These are phyloP conservation scores for Tricholoma hemisulphureum DNA, from an alignment of 768 basidiomycete species.

Conservation along the genomic window DNA sequence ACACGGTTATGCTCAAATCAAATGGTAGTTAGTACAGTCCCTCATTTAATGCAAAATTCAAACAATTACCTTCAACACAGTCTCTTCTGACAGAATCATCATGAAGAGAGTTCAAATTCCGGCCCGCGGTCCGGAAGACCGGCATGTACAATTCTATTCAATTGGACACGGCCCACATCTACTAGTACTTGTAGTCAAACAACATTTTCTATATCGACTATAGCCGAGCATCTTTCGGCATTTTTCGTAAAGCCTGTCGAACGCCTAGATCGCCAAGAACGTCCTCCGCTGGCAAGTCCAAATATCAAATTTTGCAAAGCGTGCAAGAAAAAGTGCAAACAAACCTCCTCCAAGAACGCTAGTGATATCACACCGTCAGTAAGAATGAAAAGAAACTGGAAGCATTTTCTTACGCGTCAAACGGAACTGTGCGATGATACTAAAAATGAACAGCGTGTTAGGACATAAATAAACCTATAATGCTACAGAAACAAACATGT, in stretches of 20 bases:
- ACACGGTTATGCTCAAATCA: neutral
- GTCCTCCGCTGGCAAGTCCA: conserved; percentile 1
- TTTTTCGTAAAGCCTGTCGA: conserved; percentile 6
- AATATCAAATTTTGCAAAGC: neutral
- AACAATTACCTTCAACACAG: neutral
- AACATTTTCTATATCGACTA: neutral
- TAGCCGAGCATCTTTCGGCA: conserved; percentile 6
- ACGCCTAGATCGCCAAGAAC: conserved; percentile 5
- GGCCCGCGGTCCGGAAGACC: too few relatives aligned
- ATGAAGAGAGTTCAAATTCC: too few relatives aligned
- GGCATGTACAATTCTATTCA: too few relatives aligned
- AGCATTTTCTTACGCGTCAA: neutral
- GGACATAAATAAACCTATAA: neutral
- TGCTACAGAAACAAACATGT: neutral
- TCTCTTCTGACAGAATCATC: too few relatives aligned
- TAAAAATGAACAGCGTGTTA: neutral
- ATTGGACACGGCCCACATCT: too few relatives aligned
- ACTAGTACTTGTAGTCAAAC: too few relatives aligned
- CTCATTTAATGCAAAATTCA: neutral
- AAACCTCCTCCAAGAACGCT: conserved; percentile 16
- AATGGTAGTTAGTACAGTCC: neutral
- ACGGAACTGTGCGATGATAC: conserved; percentile 4
- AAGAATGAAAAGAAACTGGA: neutral
- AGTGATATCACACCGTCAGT: conserved; percentile 31
- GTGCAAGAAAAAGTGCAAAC: neutral